Conservation (phyloP, 768 basidiomycete genomes). For the Calocera cornea region DNA sequence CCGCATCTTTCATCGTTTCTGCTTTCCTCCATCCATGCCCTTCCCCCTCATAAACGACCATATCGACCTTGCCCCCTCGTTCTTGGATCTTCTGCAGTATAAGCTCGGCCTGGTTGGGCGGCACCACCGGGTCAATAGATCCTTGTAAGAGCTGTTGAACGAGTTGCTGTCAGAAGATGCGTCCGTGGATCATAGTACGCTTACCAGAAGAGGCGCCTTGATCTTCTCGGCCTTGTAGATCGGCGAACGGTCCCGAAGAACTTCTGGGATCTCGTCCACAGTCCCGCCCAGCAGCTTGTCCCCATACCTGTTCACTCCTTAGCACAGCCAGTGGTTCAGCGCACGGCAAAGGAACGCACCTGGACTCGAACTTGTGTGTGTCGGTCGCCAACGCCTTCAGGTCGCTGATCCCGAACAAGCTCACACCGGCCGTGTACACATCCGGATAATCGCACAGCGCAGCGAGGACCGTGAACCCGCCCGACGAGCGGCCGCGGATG, state of each 20-base stretch:
- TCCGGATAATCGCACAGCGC: conserved; percentile 31
- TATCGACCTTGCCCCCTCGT: conserved; percentile 41
- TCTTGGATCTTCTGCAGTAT: conserved; percentile 43
- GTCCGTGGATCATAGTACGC: conserved; percentile 15
- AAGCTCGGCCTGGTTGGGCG: conserved; percentile 45
- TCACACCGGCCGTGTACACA: conserved; percentile 49
- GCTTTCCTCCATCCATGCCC: conserved; percentile 51
- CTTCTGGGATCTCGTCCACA: conserved; percentile 37
- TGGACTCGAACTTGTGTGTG: conserved; percentile 60
- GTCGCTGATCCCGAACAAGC: conserved; percentile 57
- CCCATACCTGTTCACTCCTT: conserved; percentile 28
- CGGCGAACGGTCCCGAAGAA: conserved; percentile 49
- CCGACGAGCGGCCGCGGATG: conserved; percentile 60
- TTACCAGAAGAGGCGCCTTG: conserved; percentile 46
- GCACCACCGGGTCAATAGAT: conserved; percentile 47
- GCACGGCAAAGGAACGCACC: conserved; percentile 1
- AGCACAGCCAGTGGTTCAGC: neutral
- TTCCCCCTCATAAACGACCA: conserved; percentile 49
- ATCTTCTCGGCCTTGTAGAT: conserved; percentile 50
- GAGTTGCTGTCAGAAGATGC: neutral
- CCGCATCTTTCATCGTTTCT: conserved; percentile 39
- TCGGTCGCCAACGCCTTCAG: conserved; percentile 41
- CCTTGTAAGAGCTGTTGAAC: conserved; percentile 67
- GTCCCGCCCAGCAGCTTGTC: conserved; percentile 52
- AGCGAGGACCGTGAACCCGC: conserved; percentile 55